These are phyloP conservation scores for Amanita phalloides DNA, from an alignment of 768 basidiomycete genomes.

Conservation along the genomic window DNA sequence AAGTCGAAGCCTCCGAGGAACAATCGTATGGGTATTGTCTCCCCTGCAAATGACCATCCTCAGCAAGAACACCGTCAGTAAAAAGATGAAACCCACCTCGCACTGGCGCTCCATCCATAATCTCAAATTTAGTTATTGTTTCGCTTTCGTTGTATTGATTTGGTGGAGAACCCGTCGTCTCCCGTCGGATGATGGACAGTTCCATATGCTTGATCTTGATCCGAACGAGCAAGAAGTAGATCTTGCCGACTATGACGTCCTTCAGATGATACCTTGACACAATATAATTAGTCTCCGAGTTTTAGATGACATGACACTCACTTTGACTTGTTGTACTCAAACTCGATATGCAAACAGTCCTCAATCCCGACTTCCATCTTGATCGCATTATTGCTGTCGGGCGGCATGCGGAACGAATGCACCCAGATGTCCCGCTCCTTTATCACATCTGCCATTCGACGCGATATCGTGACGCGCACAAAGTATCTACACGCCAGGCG, in stretches of 20 bases:
- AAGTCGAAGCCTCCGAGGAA: conserved; percentile 98
- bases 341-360: conserved; percentile 97
- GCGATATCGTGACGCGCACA: conserved; percentile 80
- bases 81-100: conserved; percentile 43
- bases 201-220: conserved; percentile 99
- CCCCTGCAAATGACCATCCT: conserved; percentile 42
- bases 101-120: conserved; percentile 98
- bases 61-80: not conserved
- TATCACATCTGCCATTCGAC: conserved; percentile 85
- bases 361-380: conserved; percentile 99
- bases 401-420: conserved; percentile 97
- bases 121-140: conserved; percentile 98
- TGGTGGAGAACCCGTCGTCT: conserved; percentile 95
- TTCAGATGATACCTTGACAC: conserved; percentile 84
- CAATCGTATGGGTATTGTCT: conserved; percentile 95
- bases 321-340: conserved; percentile 99
- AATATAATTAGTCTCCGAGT: not conserved
- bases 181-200: conserved; percentile 91
- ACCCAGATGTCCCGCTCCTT: conserved; percentile 98
- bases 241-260: conserved; percentile 99
- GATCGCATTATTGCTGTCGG: conserved; percentile 95
- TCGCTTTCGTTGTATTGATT: conserved; percentile 99
- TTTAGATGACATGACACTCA: conserved; percentile 24
- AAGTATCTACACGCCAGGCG: conserved; percentile 56
- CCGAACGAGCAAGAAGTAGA: conserved; percentile 95